A percentile compares a stretch with the other conserved stretches of the same genome.
These are phyloP conservation scores for Eleusine indica DNA, from an alignment of 176 grass and related monocot genomes.

Conservation along the genomic window DNA sequence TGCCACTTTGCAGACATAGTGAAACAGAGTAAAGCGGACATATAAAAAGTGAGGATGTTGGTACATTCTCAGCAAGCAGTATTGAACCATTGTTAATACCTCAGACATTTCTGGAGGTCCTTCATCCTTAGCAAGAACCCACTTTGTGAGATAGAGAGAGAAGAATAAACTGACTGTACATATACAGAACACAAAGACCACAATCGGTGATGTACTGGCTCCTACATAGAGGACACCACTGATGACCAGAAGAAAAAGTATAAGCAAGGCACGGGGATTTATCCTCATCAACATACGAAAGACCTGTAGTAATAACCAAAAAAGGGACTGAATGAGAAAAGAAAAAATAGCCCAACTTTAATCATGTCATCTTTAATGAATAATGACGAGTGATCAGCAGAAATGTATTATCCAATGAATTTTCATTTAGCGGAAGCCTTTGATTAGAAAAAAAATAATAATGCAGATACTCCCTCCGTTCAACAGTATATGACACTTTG, in stretches of 20 bases:
- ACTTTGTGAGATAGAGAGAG: conserved; percentile 89
- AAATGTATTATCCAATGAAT: conserved; percentile 8
- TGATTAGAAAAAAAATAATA: background rate
- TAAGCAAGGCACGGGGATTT: conserved; percentile 77
- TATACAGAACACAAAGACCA: conserved; percentile 94
- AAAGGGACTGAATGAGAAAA: background rate
- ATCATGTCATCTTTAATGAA: conserved; percentile 24
- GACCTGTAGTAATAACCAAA: conserved; percentile 66
- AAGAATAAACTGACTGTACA: conserved; percentile 95
- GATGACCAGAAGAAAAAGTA: conserved; percentile 67
- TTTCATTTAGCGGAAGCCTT: background rate
- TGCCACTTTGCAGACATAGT: background rate
- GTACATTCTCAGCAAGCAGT: conserved; percentile 1
- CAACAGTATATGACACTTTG: no score
- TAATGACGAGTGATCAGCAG: conserved; percentile 5
- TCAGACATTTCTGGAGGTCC: conserved; percentile 97
- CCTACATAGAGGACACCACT: conserved; percentile 87
- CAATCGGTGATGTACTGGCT: conserved; percentile 87
- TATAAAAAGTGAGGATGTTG: conserved; percentile 25
- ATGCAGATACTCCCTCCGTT: conserved; percentile 1
- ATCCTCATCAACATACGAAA: conserved; percentile 84
- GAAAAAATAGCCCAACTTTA: background rate
- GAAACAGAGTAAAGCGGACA: background rate
- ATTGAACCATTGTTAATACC: conserved; percentile 52
- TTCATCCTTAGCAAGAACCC: conserved; percentile 99